These are phyloP conservation scores for Monilinia fructicola DNA, from an alignment of 2,329 filamentous ascomycete species.

Conservation along the genomic window DNA sequence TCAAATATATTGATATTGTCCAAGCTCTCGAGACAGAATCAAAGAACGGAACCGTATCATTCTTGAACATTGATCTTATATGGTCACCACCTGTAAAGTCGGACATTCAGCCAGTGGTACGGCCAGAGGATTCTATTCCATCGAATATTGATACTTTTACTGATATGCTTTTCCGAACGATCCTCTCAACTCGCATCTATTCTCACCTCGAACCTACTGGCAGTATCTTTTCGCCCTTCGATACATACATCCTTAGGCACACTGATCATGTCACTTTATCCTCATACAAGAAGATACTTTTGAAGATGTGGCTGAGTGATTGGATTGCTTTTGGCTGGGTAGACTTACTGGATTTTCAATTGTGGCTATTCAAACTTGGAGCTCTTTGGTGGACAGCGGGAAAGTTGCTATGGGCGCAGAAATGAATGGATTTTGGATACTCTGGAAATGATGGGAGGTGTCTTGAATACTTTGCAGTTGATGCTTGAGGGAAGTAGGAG, in stretches of 20 bases:
- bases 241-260: neutral
- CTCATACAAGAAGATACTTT: slow-evolving; percentile 1
- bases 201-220: neutral
- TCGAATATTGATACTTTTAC: neutral
- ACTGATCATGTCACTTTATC: neutral
- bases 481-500: neutral
- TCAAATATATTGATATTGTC: slow-evolving; percentile 51
- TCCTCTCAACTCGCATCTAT: neutral
- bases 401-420: neutral
- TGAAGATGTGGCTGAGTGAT: slow-evolving; percentile 16
- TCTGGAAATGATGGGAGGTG: neutral
- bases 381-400: slow-evolving; percentile 11
- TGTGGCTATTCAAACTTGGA: neutral
- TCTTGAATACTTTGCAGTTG: neutral
- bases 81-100: neutral
- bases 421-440: neutral
- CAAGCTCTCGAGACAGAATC: slow-evolving; percentile 1
- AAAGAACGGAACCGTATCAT: slow-evolving; percentile 13
- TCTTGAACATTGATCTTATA: neutral
- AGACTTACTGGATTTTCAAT: slow-evolving; percentile 16
- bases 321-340: slow-evolving; percentile 17
- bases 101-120: no score
- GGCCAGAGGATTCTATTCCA: neutral
- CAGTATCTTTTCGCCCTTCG: neutral
- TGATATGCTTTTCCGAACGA: neutral